Evolutionary conservation across 2,329 filamentous ascomycete species (phyloP).

Genomic region (Drechmeria coniospora): DNA sequence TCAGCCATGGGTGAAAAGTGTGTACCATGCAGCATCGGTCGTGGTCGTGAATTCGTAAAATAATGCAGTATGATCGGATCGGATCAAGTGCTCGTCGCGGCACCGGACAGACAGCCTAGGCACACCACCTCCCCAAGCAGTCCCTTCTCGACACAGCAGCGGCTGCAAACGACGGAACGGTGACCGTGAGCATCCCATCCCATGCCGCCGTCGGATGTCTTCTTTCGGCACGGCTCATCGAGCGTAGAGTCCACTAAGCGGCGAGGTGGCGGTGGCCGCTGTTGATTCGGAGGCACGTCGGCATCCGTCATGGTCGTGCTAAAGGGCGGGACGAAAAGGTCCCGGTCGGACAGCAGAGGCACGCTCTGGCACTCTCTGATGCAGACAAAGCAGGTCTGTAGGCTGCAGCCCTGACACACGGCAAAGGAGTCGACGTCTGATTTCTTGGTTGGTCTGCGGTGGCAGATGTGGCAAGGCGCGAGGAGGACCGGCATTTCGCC

Average conservation of each 20-base stretch:
- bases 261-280: background rate
- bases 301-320: constrained; percentile 19
- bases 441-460: constrained; percentile 47
- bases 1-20: no score
- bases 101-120: constrained; percentile 42
- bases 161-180: constrained; percentile 44
- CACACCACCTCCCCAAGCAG: constrained; percentile 51
- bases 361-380: constrained; percentile 38
- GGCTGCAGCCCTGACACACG: constrained; percentile 45
- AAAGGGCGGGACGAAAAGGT: constrained; percentile 27
- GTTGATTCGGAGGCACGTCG: background rate
- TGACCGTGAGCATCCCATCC: constrained; percentile 30
- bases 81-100: constrained; percentile 22
- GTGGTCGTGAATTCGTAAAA: no score
- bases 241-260: background rate
- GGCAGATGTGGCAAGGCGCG: constrained; percentile 51
- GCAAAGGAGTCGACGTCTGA: constrained; percentile 51
- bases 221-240: no score
- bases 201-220: constrained; percentile 3
- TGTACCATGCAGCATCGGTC: background rate
- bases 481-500: no score
- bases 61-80: no score
- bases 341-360: constrained; percentile 15
- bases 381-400: constrained; percentile 54
- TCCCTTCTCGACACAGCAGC: constrained; percentile 52